Evolutionary conservation across 176 grass and related monocot genomes (phyloP).

Genomic region (Aegilops longissima): DNA sequence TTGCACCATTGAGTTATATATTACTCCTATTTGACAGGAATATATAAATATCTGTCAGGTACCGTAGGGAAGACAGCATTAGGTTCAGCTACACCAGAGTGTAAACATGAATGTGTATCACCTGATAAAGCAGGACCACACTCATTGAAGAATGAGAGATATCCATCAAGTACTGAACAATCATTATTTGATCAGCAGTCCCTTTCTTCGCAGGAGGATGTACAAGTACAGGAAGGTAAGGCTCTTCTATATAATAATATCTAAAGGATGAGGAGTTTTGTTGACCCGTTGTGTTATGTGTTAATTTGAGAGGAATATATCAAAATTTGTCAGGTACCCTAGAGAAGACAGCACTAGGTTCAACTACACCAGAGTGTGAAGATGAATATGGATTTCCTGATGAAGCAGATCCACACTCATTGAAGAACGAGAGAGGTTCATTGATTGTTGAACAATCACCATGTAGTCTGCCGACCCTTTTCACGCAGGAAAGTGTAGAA

Average conservation of each 20-base stretch:
- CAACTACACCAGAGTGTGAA: not conserved
- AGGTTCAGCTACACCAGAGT: not conserved
- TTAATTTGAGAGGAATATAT: not conserved
- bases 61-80: not conserved
- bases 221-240: slow-evolving; percentile 22
- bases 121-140: not conserved
- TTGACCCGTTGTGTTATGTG: not conserved
- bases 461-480: not conserved
- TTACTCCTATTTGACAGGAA: not conserved
- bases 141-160: not conserved
- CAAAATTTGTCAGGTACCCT: slow-evolving; percentile 24
- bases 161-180: not conserved
- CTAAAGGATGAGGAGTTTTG: not conserved
- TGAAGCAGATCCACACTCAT: not conserved
- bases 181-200: slow-evolving; percentile 19
- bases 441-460: slow-evolving; percentile 1
- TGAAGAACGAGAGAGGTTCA: not conserved
- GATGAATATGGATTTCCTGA: not conserved
- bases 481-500: not conserved
- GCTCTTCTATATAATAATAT: not conserved
- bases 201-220: not conserved
- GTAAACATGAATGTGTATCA: slow-evolving; percentile 14
- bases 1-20: slow-evolving; percentile 2
- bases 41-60: slow-evolving; percentile 34
- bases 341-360: not conserved